Evolutionary conservation across 768 basidiomycete species (phyloP), one percentile per base, ranked within the genome.

Genomic region (Daedaleopsis nitida): DNA sequence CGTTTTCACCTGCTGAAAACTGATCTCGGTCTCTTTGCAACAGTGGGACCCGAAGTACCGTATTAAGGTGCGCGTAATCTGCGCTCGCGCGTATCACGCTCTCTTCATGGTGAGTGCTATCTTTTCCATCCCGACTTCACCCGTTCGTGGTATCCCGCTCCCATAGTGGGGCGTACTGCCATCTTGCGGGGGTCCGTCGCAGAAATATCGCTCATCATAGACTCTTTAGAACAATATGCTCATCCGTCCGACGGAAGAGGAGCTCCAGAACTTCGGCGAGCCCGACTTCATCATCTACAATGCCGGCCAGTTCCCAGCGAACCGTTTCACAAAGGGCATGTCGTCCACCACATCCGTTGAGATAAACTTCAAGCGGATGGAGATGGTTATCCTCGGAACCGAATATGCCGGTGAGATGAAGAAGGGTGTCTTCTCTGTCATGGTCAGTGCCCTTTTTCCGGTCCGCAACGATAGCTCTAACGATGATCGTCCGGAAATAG

Each of bases 201-300:
- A 55, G 49, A 39, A 63, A 58, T 58, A 38, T 63, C 62, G 57
- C 62, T 63, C 19, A 63, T 49, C 13, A 38, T 3, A 19, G 56
- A 5, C 52, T 50, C 38, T 37, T 17, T 73, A 94, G 93, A 91
- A 98, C 80, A 98, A 98, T 84, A 98, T 99, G 97, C 86, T 99
- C 63, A 99, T 99, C 75, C 93, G 97, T 59, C 97, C 97, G 44
- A 96, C 96, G 6, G 87, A 92, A 58, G 92, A 96, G 68, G 95
- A 99, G 76, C 86, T 99, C 44, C 87, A 86, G 63, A 83, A 89
- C 72, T 99, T 97, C 73, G 97, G 96, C 73, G 93, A 96, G 71
- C 97, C 97, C 48, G 97, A 99, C 73, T 99, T 99, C 77, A 97
- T 94, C 80, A 98, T 99, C 76, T 98, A 98, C 86, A 98, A 98